Evolutionary conservation across 805 yeast species (phyloP).

Genomic region (Suhomyces vadensis): DNA sequence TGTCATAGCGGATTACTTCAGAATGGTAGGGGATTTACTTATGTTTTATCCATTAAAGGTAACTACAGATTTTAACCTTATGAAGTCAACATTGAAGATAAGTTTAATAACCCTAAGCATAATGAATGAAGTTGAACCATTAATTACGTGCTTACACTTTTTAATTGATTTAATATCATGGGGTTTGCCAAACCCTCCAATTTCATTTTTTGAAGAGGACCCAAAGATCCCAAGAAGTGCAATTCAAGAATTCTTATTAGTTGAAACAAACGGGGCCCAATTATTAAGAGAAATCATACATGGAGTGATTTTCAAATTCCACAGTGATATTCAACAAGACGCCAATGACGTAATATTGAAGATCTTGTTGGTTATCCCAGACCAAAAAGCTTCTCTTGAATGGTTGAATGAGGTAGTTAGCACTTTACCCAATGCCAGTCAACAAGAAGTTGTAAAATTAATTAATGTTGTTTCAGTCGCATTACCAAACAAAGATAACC

Average conservation of each 20-base stretch:
- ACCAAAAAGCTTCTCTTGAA: constrained; percentile 40
- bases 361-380: constrained; percentile 53
- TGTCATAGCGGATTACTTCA: constrained; percentile 81
- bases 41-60: constrained; percentile 69
- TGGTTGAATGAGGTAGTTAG: constrained; percentile 65
- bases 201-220: constrained; percentile 57
- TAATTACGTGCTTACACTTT: constrained; percentile 69
- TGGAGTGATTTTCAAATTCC: constrained; percentile 73
- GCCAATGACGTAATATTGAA: constrained; percentile 73
- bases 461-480: constrained; percentile 58
- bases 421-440: constrained; percentile 64
- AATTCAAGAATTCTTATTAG: constrained; percentile 39
- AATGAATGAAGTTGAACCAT: constrained; percentile 69
- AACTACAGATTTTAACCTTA: constrained; percentile 44
- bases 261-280: constrained; percentile 54
- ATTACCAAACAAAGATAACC: constrained; percentile 64
- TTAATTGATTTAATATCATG: constrained; percentile 80
- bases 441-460: constrained; percentile 67
- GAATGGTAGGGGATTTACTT: constrained; percentile 74
- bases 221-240: constrained; percentile 33
- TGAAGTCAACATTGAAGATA: constrained; percentile 57
- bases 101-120: constrained; percentile 51
- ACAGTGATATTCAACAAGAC: constrained; percentile 67
- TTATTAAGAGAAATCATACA: constrained; percentile 54
- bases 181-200: constrained; percentile 82